Base-by-base conservation (phyloP, 1,139 yeast species). In the Protomyces inundatus region DNA sequence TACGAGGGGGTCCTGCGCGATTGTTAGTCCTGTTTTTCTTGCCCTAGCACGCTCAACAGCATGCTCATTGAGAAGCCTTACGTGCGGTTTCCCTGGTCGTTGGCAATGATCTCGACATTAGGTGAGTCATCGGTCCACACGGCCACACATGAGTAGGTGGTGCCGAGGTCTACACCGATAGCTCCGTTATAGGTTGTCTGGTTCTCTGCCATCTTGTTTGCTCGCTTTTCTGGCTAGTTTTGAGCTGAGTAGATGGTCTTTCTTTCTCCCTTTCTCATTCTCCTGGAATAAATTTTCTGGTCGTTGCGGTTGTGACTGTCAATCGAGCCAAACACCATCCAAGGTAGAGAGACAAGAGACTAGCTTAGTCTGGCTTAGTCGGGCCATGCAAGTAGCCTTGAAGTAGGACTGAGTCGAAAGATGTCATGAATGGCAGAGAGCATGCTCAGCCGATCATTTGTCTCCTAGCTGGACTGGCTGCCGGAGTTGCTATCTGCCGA, bases 31-130 rank as follows among this genome's bases (percentile, higher is more conserved):
- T 23, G 23, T 23, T 23, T 23, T 23, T 2, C 23, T 23, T 23
- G 23, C 23, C 23, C 23, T 23, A 23, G 23, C 23, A 1, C 23
- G 23, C 23, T 23, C 23, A 23, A 23, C 23, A 23, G 23, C 23
- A 23, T 23, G 23, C 23, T 23, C 23, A 23, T 23, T 23, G 23
- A 23, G 23, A 23, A 23, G 23, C 23, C 23, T 23, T 23, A 23
- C 23, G 89, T 95, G 84, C 97, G 89, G 91, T 90, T 90, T 87
- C 97, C 97, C 85, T 90, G 97, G 81, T 90, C 97, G 84, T 90
- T 90, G 80, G 97, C 96, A 81, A 90, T 90, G 79, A 90, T 90
- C 73, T 87, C 91, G 66, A 83, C 87, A 39, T 53, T 54, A 68
- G 87, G 87, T 77, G 85, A 84, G 78, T 86, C 89, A 81, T 84